Conservation (phyloP, 176 grass and related monocot species). For the Secale cereale region DNA sequence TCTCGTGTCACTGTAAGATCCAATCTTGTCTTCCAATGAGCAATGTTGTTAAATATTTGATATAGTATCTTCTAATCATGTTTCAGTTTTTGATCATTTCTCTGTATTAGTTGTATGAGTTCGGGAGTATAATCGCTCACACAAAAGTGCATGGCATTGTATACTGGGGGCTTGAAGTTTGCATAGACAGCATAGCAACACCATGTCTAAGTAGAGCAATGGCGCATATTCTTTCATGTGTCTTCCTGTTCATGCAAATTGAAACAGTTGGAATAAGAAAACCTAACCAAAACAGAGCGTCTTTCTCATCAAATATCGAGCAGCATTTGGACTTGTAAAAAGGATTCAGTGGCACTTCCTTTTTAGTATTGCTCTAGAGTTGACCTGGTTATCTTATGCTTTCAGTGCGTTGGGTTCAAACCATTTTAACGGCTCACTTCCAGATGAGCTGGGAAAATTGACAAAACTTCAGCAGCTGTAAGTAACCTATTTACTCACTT, state of each 20-base stretch:
- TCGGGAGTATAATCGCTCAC: background rate
- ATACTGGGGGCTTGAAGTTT: background rate
- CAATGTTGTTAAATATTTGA: background rate
- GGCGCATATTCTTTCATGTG: background rate
- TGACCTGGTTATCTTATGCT: conserved; percentile 1
- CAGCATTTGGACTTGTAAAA: background rate
- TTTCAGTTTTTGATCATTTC: background rate
- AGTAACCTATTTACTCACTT: conserved; percentile 1
- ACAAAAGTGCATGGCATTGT: background rate
- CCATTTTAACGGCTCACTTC: conserved; percentile 74
- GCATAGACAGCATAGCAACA: background rate
- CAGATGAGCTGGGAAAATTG: conserved; percentile 70
- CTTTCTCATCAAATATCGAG: background rate
- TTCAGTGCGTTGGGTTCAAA: conserved; percentile 62
- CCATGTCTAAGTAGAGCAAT: background rate
- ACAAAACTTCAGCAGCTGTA: conserved; percentile 63
- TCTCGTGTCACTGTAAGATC: conserved; percentile 55
- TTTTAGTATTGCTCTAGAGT: background rate
- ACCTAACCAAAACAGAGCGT: background rate
- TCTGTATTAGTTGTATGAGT: background rate
- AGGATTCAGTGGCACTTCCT: background rate
- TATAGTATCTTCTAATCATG: background rate
- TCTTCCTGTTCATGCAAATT: background rate
- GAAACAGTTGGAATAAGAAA: background rate
- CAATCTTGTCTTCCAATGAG: background rate